These are phyloP conservation scores for Cystobasidiaceae sp. DNA, from an alignment of 1,284 basidiomycete genomes.

Conservation along the genomic window DNA sequence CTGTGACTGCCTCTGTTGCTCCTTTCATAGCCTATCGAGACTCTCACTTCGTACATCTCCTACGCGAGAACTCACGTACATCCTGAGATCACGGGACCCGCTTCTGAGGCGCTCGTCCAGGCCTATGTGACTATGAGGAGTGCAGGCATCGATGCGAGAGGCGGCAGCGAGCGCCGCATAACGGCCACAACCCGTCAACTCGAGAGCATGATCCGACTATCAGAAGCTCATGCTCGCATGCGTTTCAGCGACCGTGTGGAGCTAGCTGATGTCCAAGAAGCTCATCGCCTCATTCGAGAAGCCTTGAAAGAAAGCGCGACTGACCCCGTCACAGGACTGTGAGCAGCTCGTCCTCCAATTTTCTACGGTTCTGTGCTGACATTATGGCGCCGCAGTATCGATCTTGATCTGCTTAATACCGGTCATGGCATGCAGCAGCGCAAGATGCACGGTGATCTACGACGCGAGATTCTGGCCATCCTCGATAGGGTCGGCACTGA, in stretches of 20 bases:
- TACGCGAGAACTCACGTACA: conserved; percentile 85
- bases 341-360: neutral
- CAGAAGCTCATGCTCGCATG: conserved; percentile 95
- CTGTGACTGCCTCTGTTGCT: too few species aligned
- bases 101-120: conserved; percentile 73
- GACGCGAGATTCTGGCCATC: conserved; percentile 63
- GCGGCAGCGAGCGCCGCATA: conserved; percentile 79
- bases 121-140: conserved; percentile 92
- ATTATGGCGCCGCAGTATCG: conserved; percentile 65
- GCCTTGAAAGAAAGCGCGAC: conserved; percentile 72
- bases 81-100: conserved; percentile 81
- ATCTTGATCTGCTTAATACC: conserved; percentile 91
- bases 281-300: conserved; percentile 85
- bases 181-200: conserved; percentile 96
- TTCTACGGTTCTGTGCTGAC: neutral
- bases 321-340: conserved; percentile 54
- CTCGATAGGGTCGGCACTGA: conserved; percentile 56
- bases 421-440: conserved; percentile 82
- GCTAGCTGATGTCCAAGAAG: conserved; percentile 81
- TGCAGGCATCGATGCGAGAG: conserved; percentile 78
- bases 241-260: conserved; percentile 80
- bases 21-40: conserved; percentile 66
- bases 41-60: conserved; percentile 89
- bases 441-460: conserved; percentile 74
- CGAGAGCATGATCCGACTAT: conserved; percentile 95